Evolutionary conservation across 495 filamentous ascomycete genomes (phyloP).

Genomic region (Chaetomium tenue): DNA sequence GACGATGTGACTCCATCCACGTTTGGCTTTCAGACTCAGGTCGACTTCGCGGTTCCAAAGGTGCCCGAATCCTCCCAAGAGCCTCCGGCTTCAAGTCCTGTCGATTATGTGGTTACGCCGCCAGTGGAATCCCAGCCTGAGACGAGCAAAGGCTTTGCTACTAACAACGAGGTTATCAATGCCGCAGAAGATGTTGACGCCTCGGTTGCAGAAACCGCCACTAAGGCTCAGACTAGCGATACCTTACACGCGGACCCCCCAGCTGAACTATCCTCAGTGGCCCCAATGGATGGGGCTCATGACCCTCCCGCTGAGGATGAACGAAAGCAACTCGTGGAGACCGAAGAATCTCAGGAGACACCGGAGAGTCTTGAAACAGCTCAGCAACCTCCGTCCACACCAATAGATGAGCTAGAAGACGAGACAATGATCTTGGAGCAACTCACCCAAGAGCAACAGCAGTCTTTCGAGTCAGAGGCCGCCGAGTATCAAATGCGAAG

Average conservation of each 20-base stretch:
- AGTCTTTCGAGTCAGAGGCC: neutral
- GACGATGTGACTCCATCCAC: neutral
- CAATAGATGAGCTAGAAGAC: conserved; percentile 21
- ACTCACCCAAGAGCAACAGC: conserved; percentile 17
- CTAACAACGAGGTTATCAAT: neutral
- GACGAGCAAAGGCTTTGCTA: neutral
- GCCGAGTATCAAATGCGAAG: neutral
- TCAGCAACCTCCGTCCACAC: neutral
- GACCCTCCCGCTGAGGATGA: neutral
- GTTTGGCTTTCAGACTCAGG: neutral
- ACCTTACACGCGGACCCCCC: neutral
- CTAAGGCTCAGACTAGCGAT: neutral
- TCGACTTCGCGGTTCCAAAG: neutral
- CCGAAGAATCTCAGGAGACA: neutral
- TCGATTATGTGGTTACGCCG: neutral
- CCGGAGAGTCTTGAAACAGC: neutral
- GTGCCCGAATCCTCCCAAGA: neutral
- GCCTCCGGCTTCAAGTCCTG: neutral
- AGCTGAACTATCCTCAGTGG: neutral
- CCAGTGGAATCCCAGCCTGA: neutral
- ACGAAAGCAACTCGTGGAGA: neutral
- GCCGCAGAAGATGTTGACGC: neutral
- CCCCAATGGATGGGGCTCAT: neutral
- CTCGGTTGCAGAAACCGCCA: neutral
- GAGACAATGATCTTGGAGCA: conserved; percentile 18